Conservation (phyloP, 495 filamentous ascomycete genomes). For the Podospora didyma region DNA sequence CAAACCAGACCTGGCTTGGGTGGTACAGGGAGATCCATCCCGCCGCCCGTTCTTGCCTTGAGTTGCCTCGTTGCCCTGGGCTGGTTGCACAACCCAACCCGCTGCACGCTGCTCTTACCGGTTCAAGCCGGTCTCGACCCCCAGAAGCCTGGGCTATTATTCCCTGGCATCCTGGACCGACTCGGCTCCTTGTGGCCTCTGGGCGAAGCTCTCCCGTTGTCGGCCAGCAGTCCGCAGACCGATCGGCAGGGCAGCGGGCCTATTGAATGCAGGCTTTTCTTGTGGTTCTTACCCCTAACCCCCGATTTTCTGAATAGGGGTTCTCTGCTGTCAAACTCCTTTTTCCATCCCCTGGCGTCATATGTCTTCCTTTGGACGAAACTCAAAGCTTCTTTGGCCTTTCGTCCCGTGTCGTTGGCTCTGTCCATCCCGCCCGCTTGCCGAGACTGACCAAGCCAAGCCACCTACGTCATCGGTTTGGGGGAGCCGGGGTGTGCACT, state of each 20-base stretch:
- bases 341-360: too few species aligned
- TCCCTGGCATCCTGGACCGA: background rate
- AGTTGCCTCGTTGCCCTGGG: too few species aligned
- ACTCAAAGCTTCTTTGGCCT: slow-evolving; percentile 1
- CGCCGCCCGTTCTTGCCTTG: background rate
- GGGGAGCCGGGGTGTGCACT: background rate
- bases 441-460: background rate
- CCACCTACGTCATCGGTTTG: slow-evolving; percentile 3
- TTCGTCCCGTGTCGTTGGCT: background rate
- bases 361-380: too few species aligned
- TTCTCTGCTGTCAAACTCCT: background rate
- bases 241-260: background rate
- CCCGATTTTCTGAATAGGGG: background rate
- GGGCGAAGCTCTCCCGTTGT: too few species aligned
- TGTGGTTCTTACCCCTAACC: background rate
- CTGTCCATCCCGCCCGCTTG: background rate
- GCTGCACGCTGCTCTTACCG: too few species aligned
- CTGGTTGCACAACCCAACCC: too few species aligned
- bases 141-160: too few species aligned
- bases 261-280: background rate
- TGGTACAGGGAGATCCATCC: background rate
- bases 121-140: too few species aligned
- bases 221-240: background rate
- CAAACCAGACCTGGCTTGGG: too few species aligned
- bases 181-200: too few species aligned